A percentile compares a stretch with the other conserved stretches of the same genome.
phyloP scores from a whole-genome alignment of 768 basidiomycete genomes.

The Serendipita sp. region DNA sequence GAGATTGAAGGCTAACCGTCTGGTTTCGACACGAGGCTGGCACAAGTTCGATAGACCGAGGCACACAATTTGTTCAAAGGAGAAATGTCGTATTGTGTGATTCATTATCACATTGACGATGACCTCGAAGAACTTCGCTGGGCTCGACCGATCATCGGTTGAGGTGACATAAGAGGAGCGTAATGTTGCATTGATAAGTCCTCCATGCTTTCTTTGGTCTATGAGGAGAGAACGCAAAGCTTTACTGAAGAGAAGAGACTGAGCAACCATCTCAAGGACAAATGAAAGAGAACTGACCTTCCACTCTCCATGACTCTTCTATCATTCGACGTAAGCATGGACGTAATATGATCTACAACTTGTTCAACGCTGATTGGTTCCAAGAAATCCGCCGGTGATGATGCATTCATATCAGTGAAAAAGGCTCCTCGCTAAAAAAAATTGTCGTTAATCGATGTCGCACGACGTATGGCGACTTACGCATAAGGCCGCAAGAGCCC shows the following conservation, averaged over 20 bases:
- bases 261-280: too few relatives aligned
- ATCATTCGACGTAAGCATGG: constrained; percentile 50
- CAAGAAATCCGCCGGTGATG: constrained; percentile 47
- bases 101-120: constrained; percentile 53
- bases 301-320: constrained; percentile 34
- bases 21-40: constrained; percentile 45
- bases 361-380: constrained; percentile 37
- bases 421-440: constrained; percentile 56
- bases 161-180: constrained; percentile 49
- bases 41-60: constrained; percentile 75
- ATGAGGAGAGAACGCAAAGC: constrained; percentile 53
- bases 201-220: constrained; percentile 36
- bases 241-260: constrained; percentile 34
- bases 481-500: constrained; percentile 73
- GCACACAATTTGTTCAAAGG: constrained; percentile 58
- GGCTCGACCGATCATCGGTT: constrained; percentile 38
- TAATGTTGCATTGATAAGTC: constrained; percentile 48
- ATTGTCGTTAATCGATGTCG: not conserved
- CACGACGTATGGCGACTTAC: constrained; percentile 34
- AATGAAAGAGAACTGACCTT: constrained; percentile 35
- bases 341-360: constrained; percentile 49
- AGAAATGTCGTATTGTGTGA: constrained; percentile 36
- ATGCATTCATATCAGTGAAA: constrained; percentile 40
- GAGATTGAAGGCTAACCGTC: constrained; percentile 63
- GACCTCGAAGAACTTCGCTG: constrained; percentile 60